Conservation (phyloP, 768 basidiomycete species). For the Cystobasidium ongulense region DNA sequence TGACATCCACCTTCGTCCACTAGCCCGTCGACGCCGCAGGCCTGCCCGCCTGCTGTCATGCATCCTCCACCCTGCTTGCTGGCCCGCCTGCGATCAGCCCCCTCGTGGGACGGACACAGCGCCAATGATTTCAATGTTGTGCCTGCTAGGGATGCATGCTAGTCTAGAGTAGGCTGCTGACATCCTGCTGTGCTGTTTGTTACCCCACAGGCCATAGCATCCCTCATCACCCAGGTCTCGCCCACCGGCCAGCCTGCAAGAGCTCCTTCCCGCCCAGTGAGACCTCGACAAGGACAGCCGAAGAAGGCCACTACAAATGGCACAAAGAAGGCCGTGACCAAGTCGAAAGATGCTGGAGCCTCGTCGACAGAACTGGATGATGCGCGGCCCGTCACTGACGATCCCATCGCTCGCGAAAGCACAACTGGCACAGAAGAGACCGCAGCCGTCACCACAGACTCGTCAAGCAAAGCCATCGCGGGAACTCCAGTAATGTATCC, state of each 20-base stretch:
- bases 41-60: neutral
- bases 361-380: neutral
- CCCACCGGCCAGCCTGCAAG: constrained; percentile 32
- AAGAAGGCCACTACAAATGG: neutral
- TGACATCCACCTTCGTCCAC: too few relatives aligned
- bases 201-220: constrained; percentile 26
- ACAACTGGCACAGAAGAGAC: neutral
- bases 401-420: neutral
- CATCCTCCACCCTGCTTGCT: neutral
- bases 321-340: constrained; percentile 4
- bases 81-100: neutral
- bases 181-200: neutral
- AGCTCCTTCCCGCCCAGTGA: constrained; percentile 20
- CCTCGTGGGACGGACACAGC: too few relatives aligned
- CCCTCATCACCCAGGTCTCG: constrained; percentile 35
- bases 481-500: neutral
- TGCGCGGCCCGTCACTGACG: neutral
- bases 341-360: neutral
- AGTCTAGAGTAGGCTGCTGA: neutral
- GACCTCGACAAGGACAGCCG: constrained; percentile 26
- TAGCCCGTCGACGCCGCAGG: neutral
- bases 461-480: neutral
- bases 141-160: neutral
- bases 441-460: neutral
- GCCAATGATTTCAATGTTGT: too few relatives aligned